Evolutionary conservation across 2,329 filamentous ascomycete species (phyloP), one percentile per base, ranked within the genome.

Genomic region (Aphanocladium album): DNA sequence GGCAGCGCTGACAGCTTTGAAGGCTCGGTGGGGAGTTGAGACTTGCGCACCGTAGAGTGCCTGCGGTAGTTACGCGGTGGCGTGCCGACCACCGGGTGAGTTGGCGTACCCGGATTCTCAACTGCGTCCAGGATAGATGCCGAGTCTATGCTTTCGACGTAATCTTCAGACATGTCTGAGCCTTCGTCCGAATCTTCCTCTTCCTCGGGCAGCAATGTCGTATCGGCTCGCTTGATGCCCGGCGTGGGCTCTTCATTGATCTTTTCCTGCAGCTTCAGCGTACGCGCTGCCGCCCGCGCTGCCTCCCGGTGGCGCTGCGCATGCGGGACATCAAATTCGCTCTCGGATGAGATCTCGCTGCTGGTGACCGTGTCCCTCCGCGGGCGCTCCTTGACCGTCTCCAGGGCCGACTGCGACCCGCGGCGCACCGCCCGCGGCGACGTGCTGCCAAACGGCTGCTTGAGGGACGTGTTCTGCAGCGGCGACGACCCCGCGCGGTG

Each of bases 401-500:
- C 88, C 27, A 91, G 74, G 0, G 87, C 84, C 21, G 88, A 88
- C 66, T 91, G 83, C 0, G 90, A 93, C 12, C 88, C 89, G 65
- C 89, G 80, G 19, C 89, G 79, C 19, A 71, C 76, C 57, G 77
- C 73, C 4, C 80, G 76, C 6, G 80, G 81, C 2, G 82, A 82
- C 2, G 79, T 74, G 54, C 77, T 72, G 11, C 68, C 69, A 2
- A 77, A 76, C 3, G 81, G 79, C 62, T 88, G 86, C 49, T 81
- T 80, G 27, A 85, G 74, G 62, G 82, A 85, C 17, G 86, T 87
- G 16, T 82, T 84, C 65, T 91, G 87, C 41, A 90, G 87, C 3
- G 93, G 93, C 52, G 93, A 97, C 0, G 93, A 97, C 12, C 91
- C 93, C 27, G 93, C 90, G 60, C 93, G 87, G 66, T 86, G 87